A percentile compares a stretch with the other conserved stretches of the same genome.
Evolutionary conservation across 2,329 filamentous ascomycete genomes (phyloP).

Genomic region (Grosmannia serpens): DNA sequence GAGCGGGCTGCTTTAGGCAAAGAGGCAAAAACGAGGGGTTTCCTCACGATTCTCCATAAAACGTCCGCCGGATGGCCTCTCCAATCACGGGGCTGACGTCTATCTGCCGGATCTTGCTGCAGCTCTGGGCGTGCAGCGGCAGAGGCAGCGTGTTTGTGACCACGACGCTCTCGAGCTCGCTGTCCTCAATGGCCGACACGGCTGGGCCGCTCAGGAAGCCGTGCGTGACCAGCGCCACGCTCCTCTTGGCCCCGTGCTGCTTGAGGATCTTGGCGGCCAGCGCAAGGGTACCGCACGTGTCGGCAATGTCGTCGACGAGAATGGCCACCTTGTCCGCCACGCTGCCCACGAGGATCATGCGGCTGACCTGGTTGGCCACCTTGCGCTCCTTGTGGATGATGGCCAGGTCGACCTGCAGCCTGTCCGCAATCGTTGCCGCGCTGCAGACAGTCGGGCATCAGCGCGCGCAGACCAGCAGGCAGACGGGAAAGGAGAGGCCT

Average conservation of each 20-base stretch:
- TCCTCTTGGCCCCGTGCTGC: slow-evolving; percentile 71
- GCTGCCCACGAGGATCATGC: slow-evolving; percentile 80
- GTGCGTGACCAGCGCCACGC: slow-evolving; percentile 90
- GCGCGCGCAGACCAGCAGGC: not conserved
- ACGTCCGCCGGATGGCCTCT: not conserved
- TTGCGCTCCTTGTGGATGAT: slow-evolving; percentile 94
- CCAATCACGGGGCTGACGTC: not conserved
- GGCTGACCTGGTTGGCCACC: slow-evolving; percentile 65
- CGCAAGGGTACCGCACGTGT: slow-evolving; percentile 58
- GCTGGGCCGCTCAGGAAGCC: slow-evolving; percentile 83
- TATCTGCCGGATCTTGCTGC: not conserved
- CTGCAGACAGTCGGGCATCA: not conserved
- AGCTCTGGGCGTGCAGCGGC: not conserved
- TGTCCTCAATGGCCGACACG: slow-evolving; percentile 71
- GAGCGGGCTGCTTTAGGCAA: not conserved
- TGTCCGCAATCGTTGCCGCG: slow-evolving; percentile 60
- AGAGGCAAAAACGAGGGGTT: not conserved
- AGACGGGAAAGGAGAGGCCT: not conserved
- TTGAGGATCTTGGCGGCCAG: slow-evolving; percentile 86
- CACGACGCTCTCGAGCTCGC: slow-evolving; percentile 62
- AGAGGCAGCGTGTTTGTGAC: slow-evolving; percentile 82
- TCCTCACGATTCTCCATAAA: not conserved
- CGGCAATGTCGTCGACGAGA: slow-evolving; percentile 95
- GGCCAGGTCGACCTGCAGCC: slow-evolving; percentile 78
- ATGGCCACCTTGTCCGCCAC: slow-evolving; percentile 85